Base-by-base conservation (phyloP, 2,329 filamentous ascomycete genomes). In the Aspergillus niger region DNA sequence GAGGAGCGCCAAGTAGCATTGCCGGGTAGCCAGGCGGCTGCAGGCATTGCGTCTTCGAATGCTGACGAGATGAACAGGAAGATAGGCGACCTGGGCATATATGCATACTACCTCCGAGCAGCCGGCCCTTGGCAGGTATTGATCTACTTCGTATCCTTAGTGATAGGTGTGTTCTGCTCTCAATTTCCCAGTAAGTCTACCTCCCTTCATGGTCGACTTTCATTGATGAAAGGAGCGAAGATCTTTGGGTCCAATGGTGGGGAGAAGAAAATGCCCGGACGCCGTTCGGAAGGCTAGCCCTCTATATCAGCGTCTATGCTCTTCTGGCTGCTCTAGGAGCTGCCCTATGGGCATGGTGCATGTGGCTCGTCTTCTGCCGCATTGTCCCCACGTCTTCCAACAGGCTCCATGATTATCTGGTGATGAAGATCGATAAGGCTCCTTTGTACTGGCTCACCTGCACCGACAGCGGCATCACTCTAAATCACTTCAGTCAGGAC, bases 391-490 rank as follows among this genome's bases (percentile, higher is more conserved):
- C 32, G 11, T 54, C 51, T 3, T 39, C 51, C 2, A 54, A n/a
- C 32, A 22, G 22, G 17, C 51, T 54, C 6, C 51, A 54, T 70
- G 53, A 73, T 63, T 11, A 76, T 55, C 8, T 74, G 58, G 51
- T 72, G 61, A 8, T 36, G 4, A 20, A 76, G 59, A 1, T 86
- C 85, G 62, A 87, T 88, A 11, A 84, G 71, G 62, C 51, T n/a
- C 51, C 51, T 20, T 28, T 54, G 26, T 15, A 26, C 15, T 54
- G 32, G 32, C 22, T 41, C 38, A 26, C 51, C 15, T 28, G 36
- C 15, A 54, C 36, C 13, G 51, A 54, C 51, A 54, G 15, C 8
- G 51, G 51, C 1, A 36, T 54, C 20, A 30, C 38, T 36, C 22
- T 54, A 20, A 54, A 54, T 32, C 51, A 36, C 11, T 54, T 43